These are phyloP conservation scores for Vaucheria bursata DNA, from an alignment of 352 stramenopile genomes.

Conservation along the genomic window DNA sequence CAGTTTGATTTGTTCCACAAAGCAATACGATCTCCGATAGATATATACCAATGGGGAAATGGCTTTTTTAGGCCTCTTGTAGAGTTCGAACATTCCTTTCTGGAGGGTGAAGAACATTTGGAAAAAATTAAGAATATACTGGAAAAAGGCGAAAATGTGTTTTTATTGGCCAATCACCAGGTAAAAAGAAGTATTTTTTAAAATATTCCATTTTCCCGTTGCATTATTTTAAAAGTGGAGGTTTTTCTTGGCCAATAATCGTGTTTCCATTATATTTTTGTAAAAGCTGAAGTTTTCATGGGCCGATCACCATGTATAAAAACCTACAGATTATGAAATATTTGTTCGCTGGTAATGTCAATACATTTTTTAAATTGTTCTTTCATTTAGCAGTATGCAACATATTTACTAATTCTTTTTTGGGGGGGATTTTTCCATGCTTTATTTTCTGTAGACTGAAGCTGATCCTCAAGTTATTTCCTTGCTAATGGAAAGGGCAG, in stretches of 20 bases:
- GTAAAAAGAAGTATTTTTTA: neutral
- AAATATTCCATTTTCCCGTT: neutral
- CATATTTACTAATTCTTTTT: neutral
- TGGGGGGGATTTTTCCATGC: too few species aligned
- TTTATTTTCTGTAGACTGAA: constrained; percentile 52
- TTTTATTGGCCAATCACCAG: constrained; percentile 51
- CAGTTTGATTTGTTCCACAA: constrained; percentile 47
- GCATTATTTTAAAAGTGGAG: neutral
- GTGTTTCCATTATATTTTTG: neutral
- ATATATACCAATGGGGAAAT: constrained; percentile 49
- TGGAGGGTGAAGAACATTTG: constrained; percentile 40
- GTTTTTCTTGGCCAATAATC: neutral
- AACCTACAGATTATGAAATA: too few species aligned
- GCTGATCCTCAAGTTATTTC: constrained; percentile 51
- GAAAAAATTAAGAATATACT: constrained; percentile 46
- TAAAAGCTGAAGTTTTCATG: too few species aligned
- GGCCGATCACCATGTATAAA: too few species aligned
- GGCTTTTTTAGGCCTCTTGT: constrained; percentile 46
- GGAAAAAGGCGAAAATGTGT: constrained; percentile 45
- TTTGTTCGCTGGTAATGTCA: neutral
- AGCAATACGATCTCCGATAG: constrained; percentile 33
- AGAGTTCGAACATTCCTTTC: constrained; percentile 39
- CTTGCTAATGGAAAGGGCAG: constrained; percentile 46
- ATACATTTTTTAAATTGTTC: neutral
- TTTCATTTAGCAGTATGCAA: neutral